Conservation (phyloP, 805 yeast species). For the Yamadazyma sp. region DNA sequence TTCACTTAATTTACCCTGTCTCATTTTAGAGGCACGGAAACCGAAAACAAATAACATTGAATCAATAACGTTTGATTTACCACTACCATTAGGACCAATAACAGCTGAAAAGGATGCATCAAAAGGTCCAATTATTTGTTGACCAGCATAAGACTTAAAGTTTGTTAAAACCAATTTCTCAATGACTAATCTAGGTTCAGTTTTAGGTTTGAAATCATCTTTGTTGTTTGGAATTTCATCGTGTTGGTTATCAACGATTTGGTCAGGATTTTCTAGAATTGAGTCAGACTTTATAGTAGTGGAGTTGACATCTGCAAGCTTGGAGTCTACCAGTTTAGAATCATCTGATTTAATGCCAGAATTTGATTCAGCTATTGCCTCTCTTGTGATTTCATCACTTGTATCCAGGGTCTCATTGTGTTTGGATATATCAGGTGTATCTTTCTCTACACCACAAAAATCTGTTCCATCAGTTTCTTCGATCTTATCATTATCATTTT, state of each 20-base stretch:
- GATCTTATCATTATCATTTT: neutral
- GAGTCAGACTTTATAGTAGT: neutral
- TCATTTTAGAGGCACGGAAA: conserved; percentile 92
- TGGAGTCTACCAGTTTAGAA: no score
- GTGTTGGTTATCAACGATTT: no score
- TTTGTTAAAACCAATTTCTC: conserved; percentile 69
- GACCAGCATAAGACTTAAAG: conserved; percentile 95
- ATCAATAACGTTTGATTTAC: conserved; percentile 96
- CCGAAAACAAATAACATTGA: conserved; percentile 96
- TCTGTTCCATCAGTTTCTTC: conserved; percentile 4
- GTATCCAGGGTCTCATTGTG: conserved; percentile 14
- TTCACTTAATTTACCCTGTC: conserved; percentile 91
- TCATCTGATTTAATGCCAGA: neutral
- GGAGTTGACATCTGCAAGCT: neutral
- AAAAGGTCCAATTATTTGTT: conserved; percentile 91
- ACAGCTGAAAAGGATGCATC: conserved; percentile 92
- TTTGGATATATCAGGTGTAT: conserved; percentile 9
- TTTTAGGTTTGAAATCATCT: conserved; percentile 3
- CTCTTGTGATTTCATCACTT: conserved; percentile 13
- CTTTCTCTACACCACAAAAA: conserved; percentile 2
- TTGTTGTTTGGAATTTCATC: neutral
- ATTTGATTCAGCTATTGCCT: conserved; percentile 1
- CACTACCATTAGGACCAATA: conserved; percentile 98
- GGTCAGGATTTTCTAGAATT: neutral
- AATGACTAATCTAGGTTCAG: conserved; percentile 67